A percentile compares a stretch with the other conserved stretches of the same genome.
phyloP scores from a whole-genome alignment of 495 filamentous ascomycete genomes.

The Pseudoneurospora amorphoporcata region DNA sequence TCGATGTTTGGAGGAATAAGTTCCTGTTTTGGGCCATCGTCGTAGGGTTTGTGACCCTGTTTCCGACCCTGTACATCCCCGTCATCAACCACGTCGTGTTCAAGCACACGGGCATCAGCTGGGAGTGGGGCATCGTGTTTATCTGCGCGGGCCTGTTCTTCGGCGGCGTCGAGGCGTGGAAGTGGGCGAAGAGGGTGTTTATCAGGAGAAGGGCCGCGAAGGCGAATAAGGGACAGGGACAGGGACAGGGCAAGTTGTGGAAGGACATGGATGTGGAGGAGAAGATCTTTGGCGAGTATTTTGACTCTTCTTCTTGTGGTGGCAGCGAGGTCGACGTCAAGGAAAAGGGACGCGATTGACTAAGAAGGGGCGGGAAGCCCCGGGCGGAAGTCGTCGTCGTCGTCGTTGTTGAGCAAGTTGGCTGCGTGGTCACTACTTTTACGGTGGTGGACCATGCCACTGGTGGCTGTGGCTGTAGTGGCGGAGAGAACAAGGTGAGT shows the following conservation, averaged over 20 bases:
- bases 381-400: background rate
- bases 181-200: conserved; percentile 37
- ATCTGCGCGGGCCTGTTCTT: conserved; percentile 51
- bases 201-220: conserved; percentile 7
- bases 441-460: background rate
- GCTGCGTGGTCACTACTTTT: background rate
- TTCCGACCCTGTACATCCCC: conserved; percentile 65
- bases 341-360: conserved; percentile 26
- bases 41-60: conserved; percentile 55
- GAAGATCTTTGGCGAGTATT: conserved; percentile 28
- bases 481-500: background rate
- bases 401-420: background rate
- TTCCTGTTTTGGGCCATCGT: conserved; percentile 69
- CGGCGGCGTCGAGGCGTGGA: conserved; percentile 53
- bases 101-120: conserved; percentile 59
- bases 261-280: conserved; percentile 32
- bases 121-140: conserved; percentile 62
- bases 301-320: conserved; percentile 1
- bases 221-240: background rate
- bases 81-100: conserved; percentile 59
- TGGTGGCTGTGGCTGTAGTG: background rate
- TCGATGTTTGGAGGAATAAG: conserved; percentile 58
- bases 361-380: conserved; percentile 33
- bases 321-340: conserved; percentile 5
- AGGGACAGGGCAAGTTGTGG: conserved; percentile 8